Evolutionary conservation across 2,329 filamentous ascomycete genomes (phyloP).

Genomic region (Paraconiothyrium sp.): DNA sequence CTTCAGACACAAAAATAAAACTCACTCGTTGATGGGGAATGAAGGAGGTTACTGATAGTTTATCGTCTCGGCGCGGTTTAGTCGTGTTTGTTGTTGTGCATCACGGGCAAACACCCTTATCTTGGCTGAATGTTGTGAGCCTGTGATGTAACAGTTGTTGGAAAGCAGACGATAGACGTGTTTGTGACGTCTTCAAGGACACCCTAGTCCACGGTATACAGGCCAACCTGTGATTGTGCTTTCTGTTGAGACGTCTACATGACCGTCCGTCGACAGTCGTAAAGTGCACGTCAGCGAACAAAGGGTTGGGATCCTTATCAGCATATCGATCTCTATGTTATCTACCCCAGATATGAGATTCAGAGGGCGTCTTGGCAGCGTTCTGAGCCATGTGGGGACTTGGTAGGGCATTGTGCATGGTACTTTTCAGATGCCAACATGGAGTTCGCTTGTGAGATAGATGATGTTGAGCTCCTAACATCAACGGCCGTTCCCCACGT

Average conservation of each 20-base stretch:
- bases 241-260: background rate
- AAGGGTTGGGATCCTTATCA: too few species aligned
- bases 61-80: too few species aligned
- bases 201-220: background rate
- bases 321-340: too few species aligned
- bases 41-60: background rate
- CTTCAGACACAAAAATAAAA: background rate
- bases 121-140: too few species aligned
- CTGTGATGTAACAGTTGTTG: too few species aligned
- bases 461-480: background rate
- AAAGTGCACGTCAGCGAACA: too few species aligned
- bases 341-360: too few species aligned
- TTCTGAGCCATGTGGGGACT: too few species aligned
- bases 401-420: too few species aligned
- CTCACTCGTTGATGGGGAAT: background rate
- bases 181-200: too few species aligned
- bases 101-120: too few species aligned
- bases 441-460: background rate
- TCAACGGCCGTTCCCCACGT: conserved; percentile 4
- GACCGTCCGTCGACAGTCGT: background rate
- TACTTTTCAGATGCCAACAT: background rate
- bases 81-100: background rate
- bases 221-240: background rate
- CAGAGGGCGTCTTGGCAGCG: too few species aligned
- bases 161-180: background rate